phyloP scores from a whole-genome alignment of 768 basidiomycete species.

The Lentinula boryana region DNA sequence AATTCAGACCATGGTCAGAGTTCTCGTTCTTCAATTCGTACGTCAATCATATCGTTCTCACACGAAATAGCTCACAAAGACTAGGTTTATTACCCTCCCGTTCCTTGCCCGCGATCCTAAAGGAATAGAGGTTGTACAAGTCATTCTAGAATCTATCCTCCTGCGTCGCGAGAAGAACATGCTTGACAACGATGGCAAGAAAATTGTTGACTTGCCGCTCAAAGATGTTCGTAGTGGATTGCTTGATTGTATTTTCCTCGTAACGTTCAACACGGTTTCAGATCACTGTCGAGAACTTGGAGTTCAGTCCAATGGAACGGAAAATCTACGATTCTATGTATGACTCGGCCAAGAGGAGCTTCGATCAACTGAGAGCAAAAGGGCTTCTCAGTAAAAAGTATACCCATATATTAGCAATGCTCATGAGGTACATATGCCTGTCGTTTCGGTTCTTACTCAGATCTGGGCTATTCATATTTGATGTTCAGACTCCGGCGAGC shows the following conservation, averaged over 20 bases:
- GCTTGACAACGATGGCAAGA: slow-evolving; percentile 80
- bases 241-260: neutral
- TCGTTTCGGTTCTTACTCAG: neutral
- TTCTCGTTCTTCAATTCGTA: slow-evolving; percentile 87
- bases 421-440: slow-evolving; percentile 77
- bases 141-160: slow-evolving; percentile 84
- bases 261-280: slow-evolving; percentile 18
- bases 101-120: slow-evolving; percentile 89
- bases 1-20: slow-evolving; percentile 77
- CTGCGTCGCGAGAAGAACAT: slow-evolving; percentile 91
- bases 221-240: slow-evolving; percentile 55
- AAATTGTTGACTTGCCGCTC: slow-evolving; percentile 81
- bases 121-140: slow-evolving; percentile 92
- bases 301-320: slow-evolving; percentile 74
- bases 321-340: slow-evolving; percentile 90
- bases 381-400: slow-evolving; percentile 78
- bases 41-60: slow-evolving; percentile 17
- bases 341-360: slow-evolving; percentile 69
- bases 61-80: neutral
- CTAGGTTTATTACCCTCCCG: slow-evolving; percentile 84
- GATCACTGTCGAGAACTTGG: slow-evolving; percentile 68
- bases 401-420: slow-evolving; percentile 87
- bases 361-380: slow-evolving; percentile 72
- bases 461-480: neutral
- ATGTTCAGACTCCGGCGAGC: slow-evolving; percentile 73